Evolutionary conservation across 1,284 basidiomycete species (phyloP).

Genomic region (Rhizoctonia solani): DNA sequence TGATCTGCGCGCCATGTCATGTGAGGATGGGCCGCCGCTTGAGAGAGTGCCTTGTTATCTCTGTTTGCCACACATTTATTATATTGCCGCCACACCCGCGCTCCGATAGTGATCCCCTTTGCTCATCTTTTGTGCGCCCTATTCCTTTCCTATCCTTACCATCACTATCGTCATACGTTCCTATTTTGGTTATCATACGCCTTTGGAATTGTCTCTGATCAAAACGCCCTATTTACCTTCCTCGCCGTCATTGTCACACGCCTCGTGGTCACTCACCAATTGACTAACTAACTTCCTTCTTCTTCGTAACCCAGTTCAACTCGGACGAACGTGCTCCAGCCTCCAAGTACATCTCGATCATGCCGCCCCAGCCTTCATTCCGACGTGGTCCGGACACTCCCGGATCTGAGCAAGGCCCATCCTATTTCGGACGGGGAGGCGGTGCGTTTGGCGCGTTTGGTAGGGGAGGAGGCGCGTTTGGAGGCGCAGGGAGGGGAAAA

Average conservation of each 20-base stretch:
- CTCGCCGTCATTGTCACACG: too few relatives aligned
- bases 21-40: too few relatives aligned
- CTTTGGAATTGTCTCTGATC: too few relatives aligned
- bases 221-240: too few relatives aligned
- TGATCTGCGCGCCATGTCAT: too few relatives aligned
- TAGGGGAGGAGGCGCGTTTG: conserved; percentile 36
- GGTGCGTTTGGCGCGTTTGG: conserved; percentile 36
- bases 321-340: conserved; percentile 76
- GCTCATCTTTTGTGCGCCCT: not conserved
- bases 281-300: not conserved
- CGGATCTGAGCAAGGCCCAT: not conserved
- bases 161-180: not conserved
- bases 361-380: conserved; percentile 57
- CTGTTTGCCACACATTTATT: too few relatives aligned
- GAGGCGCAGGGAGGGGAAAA: conserved; percentile 19
- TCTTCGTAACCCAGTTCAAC: conserved; percentile 59
- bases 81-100: too few relatives aligned
- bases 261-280: not conserved
- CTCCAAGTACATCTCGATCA: conserved; percentile 80
- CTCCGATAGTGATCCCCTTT: not conserved
- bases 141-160: conserved; percentile 6
- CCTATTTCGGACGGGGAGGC: not conserved
- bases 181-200: too few relatives aligned
- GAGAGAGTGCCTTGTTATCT: too few relatives aligned
- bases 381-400: conserved; percentile 39